phyloP scores from a whole-genome alignment of 2,329 filamentous ascomycete genomes.

The Fusarium neocosmosporiellum region DNA sequence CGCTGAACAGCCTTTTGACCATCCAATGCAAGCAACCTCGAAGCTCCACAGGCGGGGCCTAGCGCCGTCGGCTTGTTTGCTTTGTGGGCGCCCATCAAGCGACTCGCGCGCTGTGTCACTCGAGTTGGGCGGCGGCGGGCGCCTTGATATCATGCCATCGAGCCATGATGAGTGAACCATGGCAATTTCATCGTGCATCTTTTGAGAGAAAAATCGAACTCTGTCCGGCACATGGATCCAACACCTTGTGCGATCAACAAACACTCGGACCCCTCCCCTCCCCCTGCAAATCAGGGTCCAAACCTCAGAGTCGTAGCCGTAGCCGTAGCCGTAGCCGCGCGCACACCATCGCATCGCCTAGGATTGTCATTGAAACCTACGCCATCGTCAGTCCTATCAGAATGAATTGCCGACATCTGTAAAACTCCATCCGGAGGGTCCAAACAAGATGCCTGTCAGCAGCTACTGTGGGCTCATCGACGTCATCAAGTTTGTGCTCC shows the following conservation, averaged over 20 bases:
- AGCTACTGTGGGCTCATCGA: slow-evolving; percentile 29
- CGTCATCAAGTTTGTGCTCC: slow-evolving; percentile 34
- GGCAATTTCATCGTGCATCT: slow-evolving; percentile 23
- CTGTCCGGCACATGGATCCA: slow-evolving; percentile 16
- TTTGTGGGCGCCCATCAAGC: slow-evolving; percentile 12
- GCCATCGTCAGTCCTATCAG: slow-evolving; percentile 3
- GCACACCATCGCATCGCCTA: background rate
- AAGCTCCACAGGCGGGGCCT: slow-evolving; percentile 28
- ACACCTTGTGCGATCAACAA: slow-evolving; percentile 9
- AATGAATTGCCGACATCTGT: slow-evolving; percentile 29
- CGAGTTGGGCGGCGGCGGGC: slow-evolving; percentile 11
- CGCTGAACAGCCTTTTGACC: slow-evolving; percentile 15
- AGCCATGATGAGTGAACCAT: slow-evolving; percentile 2
- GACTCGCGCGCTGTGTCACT: slow-evolving; percentile 3
- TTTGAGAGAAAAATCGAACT: background rate
- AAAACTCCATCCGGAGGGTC: slow-evolving; percentile 4
- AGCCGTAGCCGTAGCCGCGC: slow-evolving; percentile 21
- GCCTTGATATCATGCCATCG: slow-evolving; percentile 40
- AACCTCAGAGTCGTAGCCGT: slow-evolving; percentile 22
- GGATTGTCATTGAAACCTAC: slow-evolving; percentile 15
- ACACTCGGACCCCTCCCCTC: slow-evolving; percentile 6
- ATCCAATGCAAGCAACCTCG: slow-evolving; percentile 22
- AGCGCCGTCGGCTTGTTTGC: slow-evolving; percentile 27
- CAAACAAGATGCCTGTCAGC: slow-evolving; percentile 18
- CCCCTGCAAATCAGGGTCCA: slow-evolving; percentile 40